These are phyloP conservation scores for Candida chauliodis DNA, from an alignment of 805 yeast genomes.

Conservation along the genomic window DNA sequence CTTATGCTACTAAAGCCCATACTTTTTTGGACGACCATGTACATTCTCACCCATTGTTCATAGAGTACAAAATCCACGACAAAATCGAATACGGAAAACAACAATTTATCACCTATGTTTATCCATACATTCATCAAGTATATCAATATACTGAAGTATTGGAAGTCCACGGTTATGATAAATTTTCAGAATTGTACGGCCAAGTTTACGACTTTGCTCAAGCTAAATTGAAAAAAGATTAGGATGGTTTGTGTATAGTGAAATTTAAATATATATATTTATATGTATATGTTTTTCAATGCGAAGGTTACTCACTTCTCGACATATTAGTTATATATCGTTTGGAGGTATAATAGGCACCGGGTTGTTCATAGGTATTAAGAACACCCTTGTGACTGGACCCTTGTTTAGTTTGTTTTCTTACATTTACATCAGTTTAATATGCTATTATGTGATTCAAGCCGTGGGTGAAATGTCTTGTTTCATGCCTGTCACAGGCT, in stretches of 20 bases:
- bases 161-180: conserved; percentile 30
- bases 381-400: conserved; percentile 13
- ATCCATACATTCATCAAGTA: conserved; percentile 29
- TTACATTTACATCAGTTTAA: conserved; percentile 16
- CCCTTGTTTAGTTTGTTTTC: conserved; percentile 18
- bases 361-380: conserved; percentile 19
- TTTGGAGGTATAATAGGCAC: conserved; percentile 24
- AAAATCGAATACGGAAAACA: conserved; percentile 22
- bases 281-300: not conserved
- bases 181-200: conserved; percentile 16
- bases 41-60: conserved; percentile 32
- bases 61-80: conserved; percentile 28
- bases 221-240: conserved; percentile 7
- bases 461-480: conserved; percentile 18
- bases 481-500: conserved; percentile 16
- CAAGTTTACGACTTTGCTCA: conserved; percentile 9
- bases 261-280: not conserved
- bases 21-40: conserved; percentile 34
- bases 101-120: conserved; percentile 21
- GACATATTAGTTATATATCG: conserved; percentile 17
- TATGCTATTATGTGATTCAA: conserved; percentile 19
- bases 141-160: conserved; percentile 31
- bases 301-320: conserved; percentile 8
- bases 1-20: conserved; percentile 26
- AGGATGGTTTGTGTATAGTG: not conserved